Percentiles rank a stretch among this genome's conserved stretches.
Conservation (phyloP, 148 eudicot genomes). For the Dianthus caryophyllus region DNA sequence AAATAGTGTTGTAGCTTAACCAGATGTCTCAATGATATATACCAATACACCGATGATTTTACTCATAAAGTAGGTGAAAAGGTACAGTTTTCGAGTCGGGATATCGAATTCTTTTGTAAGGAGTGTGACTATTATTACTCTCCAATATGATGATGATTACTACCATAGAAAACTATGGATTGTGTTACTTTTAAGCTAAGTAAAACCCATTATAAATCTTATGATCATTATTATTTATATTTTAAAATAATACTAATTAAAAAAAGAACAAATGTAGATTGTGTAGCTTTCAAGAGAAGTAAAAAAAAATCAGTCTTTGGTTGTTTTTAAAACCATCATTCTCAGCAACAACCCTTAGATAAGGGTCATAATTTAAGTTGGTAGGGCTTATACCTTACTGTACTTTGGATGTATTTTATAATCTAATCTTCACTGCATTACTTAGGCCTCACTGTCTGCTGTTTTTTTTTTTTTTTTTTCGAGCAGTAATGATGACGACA, state of each 20-base stretch:
- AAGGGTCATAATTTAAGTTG: constrained; percentile 13
- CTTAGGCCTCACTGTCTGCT: neutral
- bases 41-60: too few species aligned
- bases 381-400: neutral
- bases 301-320: neutral
- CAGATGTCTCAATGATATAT: too few species aligned
- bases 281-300: constrained; percentile 36
- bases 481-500: constrained; percentile 5
- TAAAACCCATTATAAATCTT: constrained; percentile 11
- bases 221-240: neutral
- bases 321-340: constrained; percentile 4
- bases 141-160: neutral
- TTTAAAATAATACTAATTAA: neutral
- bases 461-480: too few species aligned
- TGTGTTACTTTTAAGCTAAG: constrained; percentile 20
- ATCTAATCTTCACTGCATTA: neutral
- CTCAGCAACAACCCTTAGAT: constrained; percentile 1
- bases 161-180: neutral
- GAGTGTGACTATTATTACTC: too few species aligned
- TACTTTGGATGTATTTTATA: constrained; percentile 4
- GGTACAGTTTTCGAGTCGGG: too few species aligned
- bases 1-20: too few species aligned
- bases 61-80: too few species aligned
- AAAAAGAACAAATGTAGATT: neutral
- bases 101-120: too few species aligned